Evolutionary conservation across 306 rosid species (phyloP).

Genomic region (Vicia sativa): DNA sequence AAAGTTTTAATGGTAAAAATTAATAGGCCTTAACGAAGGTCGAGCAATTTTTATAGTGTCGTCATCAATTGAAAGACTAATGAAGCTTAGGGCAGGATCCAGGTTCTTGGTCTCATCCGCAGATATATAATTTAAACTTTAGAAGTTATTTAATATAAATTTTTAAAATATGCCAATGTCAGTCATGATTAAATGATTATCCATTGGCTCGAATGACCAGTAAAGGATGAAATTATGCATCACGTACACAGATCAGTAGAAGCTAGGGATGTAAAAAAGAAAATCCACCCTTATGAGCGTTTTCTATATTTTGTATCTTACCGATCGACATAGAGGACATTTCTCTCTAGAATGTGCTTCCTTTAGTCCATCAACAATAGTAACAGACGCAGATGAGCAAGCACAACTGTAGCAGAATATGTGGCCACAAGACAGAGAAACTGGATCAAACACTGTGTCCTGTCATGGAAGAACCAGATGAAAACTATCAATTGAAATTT

Average conservation of each 20-base stretch:
- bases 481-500: constrained; percentile 14
- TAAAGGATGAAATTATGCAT: constrained; percentile 6
- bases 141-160: constrained; percentile 1
- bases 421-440: constrained; percentile 87
- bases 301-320: constrained; percentile 33
- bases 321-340: constrained; percentile 92
- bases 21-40: no score
- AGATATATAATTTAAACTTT: constrained; percentile 14
- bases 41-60: background rate
- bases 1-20: background rate
- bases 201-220: constrained; percentile 11
- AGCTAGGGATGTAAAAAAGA: background rate
- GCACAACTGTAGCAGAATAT: constrained; percentile 86
- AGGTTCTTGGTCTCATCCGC: background rate
- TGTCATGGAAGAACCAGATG: constrained; percentile 38
- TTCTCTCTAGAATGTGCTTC: constrained; percentile 57
- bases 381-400: constrained; percentile 86
- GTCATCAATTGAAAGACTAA: background rate
- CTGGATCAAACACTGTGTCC: constrained; percentile 96
- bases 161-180: background rate
- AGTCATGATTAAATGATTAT: constrained; percentile 12
- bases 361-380: constrained; percentile 73
- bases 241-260: background rate
- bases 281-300: background rate
- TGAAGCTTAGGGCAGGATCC: constrained; percentile 15